phyloP scores from a whole-genome alignment of 192 early-diverging fungal genomes.

The Backusella morwellensis region DNA sequence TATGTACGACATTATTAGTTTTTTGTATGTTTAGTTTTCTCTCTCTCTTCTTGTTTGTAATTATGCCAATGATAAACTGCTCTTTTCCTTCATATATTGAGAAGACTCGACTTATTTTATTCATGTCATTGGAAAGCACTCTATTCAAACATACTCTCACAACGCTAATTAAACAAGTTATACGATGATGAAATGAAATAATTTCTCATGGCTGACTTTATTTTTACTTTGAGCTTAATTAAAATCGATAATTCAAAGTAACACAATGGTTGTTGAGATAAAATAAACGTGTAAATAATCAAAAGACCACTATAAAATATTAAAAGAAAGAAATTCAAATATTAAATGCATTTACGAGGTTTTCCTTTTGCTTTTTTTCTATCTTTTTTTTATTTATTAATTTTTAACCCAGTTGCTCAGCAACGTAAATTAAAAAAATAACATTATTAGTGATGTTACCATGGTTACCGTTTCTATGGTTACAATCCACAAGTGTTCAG shows the following conservation, averaged over 20 bases:
- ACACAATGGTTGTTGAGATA: not conserved
- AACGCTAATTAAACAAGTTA: not conserved
- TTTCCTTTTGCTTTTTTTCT: not conserved
- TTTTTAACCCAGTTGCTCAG: not conserved
- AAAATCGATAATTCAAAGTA: not conserved
- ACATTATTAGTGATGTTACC: not conserved
- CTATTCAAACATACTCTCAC: not conserved
- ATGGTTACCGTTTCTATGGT: not conserved
- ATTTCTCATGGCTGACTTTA: slow-evolving; percentile 6
- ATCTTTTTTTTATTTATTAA: not conserved
- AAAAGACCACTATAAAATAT: not conserved
- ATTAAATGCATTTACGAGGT: not conserved
- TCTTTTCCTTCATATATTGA: not conserved
- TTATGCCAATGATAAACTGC: not conserved
- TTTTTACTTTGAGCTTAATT: not conserved
- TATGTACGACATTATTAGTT: not conserved
- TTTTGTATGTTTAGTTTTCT: not conserved
- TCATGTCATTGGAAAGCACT: not conserved
- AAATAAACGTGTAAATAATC: not conserved
- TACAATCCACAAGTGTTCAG: not conserved
- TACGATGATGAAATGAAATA: not conserved
- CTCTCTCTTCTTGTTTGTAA: not conserved
- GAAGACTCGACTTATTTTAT: not conserved
- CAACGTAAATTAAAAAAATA: not conserved
- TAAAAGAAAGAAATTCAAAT: not conserved